phyloP scores from a whole-genome alignment of 768 basidiomycete genomes.

The Russula ochroleuca region DNA sequence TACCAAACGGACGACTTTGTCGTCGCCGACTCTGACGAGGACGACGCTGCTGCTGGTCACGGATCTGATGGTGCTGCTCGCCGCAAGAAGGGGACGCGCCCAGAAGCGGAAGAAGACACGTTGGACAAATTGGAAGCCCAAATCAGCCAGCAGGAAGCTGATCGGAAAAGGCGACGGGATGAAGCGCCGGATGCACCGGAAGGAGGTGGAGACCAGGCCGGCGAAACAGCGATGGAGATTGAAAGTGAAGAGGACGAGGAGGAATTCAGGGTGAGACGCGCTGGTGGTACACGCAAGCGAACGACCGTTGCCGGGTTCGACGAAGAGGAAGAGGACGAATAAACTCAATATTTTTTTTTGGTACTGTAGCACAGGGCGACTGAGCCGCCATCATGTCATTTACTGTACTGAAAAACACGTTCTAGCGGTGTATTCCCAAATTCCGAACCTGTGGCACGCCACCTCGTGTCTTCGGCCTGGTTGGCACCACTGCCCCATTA shows the following conservation, averaged over 20 bases:
- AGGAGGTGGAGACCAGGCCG: conserved; percentile 33
- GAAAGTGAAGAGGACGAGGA: conserved; percentile 70
- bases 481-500: conserved; percentile 9
- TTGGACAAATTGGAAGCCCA: conserved; percentile 69
- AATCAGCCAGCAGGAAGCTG: conserved; percentile 52
- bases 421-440: not conserved
- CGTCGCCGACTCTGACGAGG: conserved; percentile 76
- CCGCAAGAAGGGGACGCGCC: conserved; percentile 36
- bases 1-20: conserved; percentile 86
- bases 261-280: conserved; percentile 59
- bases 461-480: conserved; percentile 2
- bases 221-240: conserved; percentile 57
- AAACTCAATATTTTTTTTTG: not conserved
- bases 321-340: conserved; percentile 56
- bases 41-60: conserved; percentile 30
- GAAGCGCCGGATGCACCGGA: conserved; percentile 28
- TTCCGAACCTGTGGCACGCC: not conserved
- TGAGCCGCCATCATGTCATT: conserved; percentile 1
- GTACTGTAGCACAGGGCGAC: not conserved
- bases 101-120: conserved; percentile 52
- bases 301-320: conserved; percentile 49
- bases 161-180: conserved; percentile 43
- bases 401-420: conserved; percentile 18
- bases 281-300: conserved; percentile 50
- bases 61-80: conserved; percentile 21